Evolutionary conservation across 345 rosid genomes (phyloP).

Genomic region (Hypericum perforatum): DNA sequence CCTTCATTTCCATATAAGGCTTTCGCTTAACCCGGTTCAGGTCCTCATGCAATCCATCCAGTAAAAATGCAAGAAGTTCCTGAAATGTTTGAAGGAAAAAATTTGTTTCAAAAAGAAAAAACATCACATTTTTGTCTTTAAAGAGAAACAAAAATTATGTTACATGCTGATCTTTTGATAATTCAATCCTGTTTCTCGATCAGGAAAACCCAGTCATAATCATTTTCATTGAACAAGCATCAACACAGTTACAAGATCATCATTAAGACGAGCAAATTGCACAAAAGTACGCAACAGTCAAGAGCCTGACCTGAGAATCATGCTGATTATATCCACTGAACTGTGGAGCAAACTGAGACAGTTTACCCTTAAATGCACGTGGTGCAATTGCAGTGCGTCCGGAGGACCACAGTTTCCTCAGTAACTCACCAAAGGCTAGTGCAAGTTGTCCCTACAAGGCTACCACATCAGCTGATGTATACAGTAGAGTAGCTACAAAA

Average conservation of each 20-base stretch:
- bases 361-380: constrained; percentile 66
- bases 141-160: too few relatives aligned
- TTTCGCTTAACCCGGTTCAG: constrained; percentile 79
- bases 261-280: too few relatives aligned
- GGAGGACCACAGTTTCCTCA: constrained; percentile 77
- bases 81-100: constrained; percentile 7
- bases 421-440: constrained; percentile 69
- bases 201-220: too few relatives aligned
- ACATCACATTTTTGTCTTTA: background rate
- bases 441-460: constrained; percentile 89
- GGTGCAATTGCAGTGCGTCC: constrained; percentile 60
- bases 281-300: too few relatives aligned
- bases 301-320: constrained; percentile 73
- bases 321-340: constrained; percentile 96
- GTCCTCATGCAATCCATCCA: constrained; percentile 96
- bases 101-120: background rate
- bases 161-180: too few relatives aligned
- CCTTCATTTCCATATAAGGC: constrained; percentile 84
- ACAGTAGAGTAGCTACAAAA: constrained; percentile 2
- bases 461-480: constrained; percentile 22
- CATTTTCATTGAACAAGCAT: too few relatives aligned
- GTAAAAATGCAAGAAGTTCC: constrained; percentile 87
- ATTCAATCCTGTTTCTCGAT: too few relatives aligned
- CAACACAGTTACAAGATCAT: too few relatives aligned
- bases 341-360: constrained; percentile 88